Conservation (phyloP, 805 yeast species). For the Starmera quercuum region DNA sequence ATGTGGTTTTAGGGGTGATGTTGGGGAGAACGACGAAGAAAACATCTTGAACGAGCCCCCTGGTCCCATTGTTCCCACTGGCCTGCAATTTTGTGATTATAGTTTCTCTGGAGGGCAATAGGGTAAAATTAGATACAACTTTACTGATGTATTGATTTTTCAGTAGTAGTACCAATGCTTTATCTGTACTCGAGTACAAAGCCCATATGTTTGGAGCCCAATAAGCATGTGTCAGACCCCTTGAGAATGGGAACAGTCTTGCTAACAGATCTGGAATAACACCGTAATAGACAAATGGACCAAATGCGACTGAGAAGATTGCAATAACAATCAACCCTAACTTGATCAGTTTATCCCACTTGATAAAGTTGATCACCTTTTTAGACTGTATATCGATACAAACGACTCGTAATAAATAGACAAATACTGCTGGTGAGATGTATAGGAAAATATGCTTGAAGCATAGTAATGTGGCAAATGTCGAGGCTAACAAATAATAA, state of each 20-base stretch:
- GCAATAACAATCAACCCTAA: constrained; percentile 55
- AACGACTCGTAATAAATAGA: constrained; percentile 66
- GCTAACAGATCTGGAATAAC: constrained; percentile 57
- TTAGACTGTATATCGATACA: constrained; percentile 36
- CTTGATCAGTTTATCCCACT: constrained; percentile 52
- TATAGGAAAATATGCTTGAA: constrained; percentile 92
- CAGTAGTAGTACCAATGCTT: constrained; percentile 47
- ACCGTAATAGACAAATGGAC: constrained; percentile 56
- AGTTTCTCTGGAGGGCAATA: constrained; percentile 23
- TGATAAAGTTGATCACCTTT: constrained; percentile 28
- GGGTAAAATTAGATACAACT: constrained; percentile 27
- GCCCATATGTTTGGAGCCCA: constrained; percentile 99
- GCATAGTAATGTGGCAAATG: constrained; percentile 74
- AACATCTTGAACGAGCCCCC: constrained; percentile 91
- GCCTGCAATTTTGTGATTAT: constrained; percentile 23
- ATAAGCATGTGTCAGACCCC: constrained; percentile 95
- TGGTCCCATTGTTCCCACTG: constrained; percentile 44
- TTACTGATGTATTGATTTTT: constrained; percentile 29
- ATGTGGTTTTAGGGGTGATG: constrained; percentile 71
- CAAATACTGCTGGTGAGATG: constrained; percentile 90
- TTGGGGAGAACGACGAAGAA: constrained; percentile 75
- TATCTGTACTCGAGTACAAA: constrained; percentile 74
- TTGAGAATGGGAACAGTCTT: constrained; percentile 84
- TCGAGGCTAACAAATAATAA: constrained; percentile 52
- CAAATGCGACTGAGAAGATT: constrained; percentile 64